Evolutionary conservation across 176 grass and related monocot genomes (phyloP).

Genomic region (Phyllostachys edulis): DNA sequence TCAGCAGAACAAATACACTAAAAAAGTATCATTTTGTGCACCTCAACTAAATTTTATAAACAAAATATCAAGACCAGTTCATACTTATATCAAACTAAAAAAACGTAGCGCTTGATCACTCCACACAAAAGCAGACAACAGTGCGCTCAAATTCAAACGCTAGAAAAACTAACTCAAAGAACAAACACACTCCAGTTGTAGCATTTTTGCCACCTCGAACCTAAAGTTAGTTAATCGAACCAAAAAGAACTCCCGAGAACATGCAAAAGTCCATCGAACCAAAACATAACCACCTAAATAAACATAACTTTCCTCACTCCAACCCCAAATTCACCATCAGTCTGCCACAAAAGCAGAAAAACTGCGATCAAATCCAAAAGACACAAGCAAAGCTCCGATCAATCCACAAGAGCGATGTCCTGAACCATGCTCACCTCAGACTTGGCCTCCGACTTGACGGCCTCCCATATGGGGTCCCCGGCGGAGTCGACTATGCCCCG

Average conservation of each 20-base stretch:
- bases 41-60: not conserved
- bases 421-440: conserved; percentile 53
- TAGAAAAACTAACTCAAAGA: not conserved
- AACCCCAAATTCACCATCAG: not conserved
- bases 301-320: not conserved
- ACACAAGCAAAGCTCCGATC: not conserved
- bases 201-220: not conserved
- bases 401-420: not conserved
- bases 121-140: not conserved
- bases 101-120: not conserved
- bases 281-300: not conserved
- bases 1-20: not conserved
- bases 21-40: not conserved
- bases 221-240: not conserved
- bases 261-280: not conserved
- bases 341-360: not conserved
- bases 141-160: not conserved
- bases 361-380: not conserved
- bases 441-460: conserved; percentile 76
- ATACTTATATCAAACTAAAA: not conserved
- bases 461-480: conserved; percentile 90
- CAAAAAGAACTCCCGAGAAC: not conserved
- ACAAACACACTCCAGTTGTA: not conserved
- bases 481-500: conserved; percentile 52
- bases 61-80: not conserved